Base-by-base conservation (phyloP, 768 basidiomycete genomes). In the Trametes gibbosa region DNA sequence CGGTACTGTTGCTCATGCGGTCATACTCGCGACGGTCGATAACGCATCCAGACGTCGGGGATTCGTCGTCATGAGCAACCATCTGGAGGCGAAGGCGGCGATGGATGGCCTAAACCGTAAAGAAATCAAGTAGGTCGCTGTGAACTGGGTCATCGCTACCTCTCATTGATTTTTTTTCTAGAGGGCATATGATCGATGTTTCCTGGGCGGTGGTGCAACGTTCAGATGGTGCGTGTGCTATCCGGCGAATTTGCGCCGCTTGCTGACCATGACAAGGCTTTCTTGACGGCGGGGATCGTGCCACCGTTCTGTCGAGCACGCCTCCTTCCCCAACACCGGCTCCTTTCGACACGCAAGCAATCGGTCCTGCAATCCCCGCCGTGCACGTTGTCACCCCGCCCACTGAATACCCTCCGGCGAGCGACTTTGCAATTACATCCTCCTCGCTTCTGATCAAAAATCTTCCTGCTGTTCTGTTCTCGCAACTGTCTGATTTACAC, bases 121-220 rank as follows among this genome's bases (percentile, higher is more conserved):
- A 21, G 84, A 86, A 64, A 78, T 90, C 62, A 87, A 86, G 89
- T 89, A 64, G 55, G 78, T 63, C 41, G 17, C 13, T 25, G 21
- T 8, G 9, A 2, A 13, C 8, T 7, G 9, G 17, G 29, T 6
- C n/a, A 14, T 3, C 14, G 46, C 45, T 63, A 14, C 34, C 63
- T 56, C 54, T 62, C 40, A 45, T 43, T 35, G n/a, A n/a, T 37
- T 19, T 41, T 39, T 34, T 13, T 17, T 57, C 6, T 49, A 91
- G 87, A 67, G 88, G 89, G 7, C 86, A 91, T 66, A 77, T 80
- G 19, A 82, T 92, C 46, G 90, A 92, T 68, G 82, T 92, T 51
- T 91, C 90, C 6, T 92, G 90, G 90, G 90, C 90, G 17, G 90
- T 92, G 23, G 90, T 92, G 37, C 90, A 92, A 64, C 88, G 90